phyloP scores from a whole-genome alignment of 768 basidiomycete genomes.

The Candolleomyces efflorescens region DNA sequence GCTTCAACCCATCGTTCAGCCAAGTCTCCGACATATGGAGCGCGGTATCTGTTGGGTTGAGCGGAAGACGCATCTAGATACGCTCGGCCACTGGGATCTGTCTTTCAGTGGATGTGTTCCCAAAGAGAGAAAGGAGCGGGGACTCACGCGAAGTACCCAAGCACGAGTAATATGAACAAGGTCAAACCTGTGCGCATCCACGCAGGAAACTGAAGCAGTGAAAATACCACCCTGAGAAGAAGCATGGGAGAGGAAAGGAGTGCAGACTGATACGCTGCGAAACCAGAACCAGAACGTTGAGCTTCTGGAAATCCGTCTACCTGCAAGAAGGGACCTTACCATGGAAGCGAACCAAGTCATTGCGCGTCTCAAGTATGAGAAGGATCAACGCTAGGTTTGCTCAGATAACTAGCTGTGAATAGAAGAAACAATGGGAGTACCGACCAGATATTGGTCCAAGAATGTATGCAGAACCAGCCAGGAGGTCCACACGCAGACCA shows the following conservation, averaged over 20 bases:
- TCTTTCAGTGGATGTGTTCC: too few species aligned
- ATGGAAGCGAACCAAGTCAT: constrained; percentile 76
- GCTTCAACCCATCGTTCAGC: not conserved
- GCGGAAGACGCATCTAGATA: not conserved
- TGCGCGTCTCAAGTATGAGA: constrained; percentile 71
- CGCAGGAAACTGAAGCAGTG: constrained; percentile 42
- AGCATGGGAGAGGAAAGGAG: constrained; percentile 63
- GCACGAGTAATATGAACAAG: not conserved
- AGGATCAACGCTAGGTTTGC: constrained; percentile 43
- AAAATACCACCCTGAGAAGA: constrained; percentile 48
- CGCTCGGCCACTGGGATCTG: not conserved
- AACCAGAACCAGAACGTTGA: not conserved
- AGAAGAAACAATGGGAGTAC: constrained; percentile 15
- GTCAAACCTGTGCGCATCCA: not conserved
- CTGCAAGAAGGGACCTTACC: constrained; percentile 34
- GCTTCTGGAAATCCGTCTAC: too few species aligned
- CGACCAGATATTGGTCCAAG: constrained; percentile 71
- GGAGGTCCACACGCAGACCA: constrained; percentile 61
- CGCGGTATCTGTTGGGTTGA: not conserved
- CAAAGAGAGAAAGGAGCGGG: too few species aligned
- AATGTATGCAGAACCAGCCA: constrained; percentile 62
- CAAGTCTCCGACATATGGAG: not conserved
- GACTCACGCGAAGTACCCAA: not conserved
- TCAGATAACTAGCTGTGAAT: too few species aligned
- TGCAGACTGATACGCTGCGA: constrained; percentile 73